Conservation (phyloP, 257 asterid genomes). For the Solanum chilense region DNA sequence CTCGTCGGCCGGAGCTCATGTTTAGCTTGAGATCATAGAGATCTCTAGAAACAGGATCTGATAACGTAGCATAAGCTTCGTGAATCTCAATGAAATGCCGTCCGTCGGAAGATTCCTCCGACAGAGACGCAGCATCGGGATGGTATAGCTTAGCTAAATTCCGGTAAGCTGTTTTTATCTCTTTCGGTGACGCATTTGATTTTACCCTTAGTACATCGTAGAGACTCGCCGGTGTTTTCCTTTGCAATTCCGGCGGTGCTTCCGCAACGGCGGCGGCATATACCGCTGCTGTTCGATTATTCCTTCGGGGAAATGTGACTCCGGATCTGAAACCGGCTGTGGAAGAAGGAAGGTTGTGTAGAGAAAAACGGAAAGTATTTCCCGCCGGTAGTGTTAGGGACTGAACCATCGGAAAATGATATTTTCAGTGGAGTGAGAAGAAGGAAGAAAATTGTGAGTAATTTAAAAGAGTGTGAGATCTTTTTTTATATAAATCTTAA, state of each 20-base stretch:
- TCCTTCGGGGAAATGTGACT: background rate
- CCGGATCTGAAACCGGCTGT: background rate
- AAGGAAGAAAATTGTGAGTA: background rate
- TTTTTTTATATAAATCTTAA: background rate
- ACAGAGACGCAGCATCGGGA: slow-evolving; percentile 32
- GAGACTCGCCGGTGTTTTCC: slow-evolving; percentile 15
- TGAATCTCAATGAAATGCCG: slow-evolving; percentile 64
- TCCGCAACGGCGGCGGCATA: slow-evolving; percentile 40
- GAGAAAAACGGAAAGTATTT: background rate
- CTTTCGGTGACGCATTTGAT: slow-evolving; percentile 48
- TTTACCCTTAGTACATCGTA: slow-evolving; percentile 65
- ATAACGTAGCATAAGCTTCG: slow-evolving; percentile 63
- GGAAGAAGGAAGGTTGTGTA: background rate
- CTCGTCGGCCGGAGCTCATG: slow-evolving; percentile 7
- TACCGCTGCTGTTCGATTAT: background rate
- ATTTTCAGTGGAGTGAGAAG: background rate
- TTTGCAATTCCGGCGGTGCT: slow-evolving; percentile 13
- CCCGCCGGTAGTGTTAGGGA: background rate
- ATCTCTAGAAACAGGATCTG: slow-evolving; percentile 68
- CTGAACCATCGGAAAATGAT: slow-evolving; percentile 7
- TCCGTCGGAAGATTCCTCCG: slow-evolving; percentile 39
- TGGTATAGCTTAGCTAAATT: slow-evolving; percentile 79
- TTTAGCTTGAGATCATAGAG: slow-evolving; percentile 42
- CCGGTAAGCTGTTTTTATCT: slow-evolving; percentile 79
- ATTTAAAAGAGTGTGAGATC: background rate